Percentiles rank a stretch among this genome's conserved stretches.
Evolutionary conservation across 805 yeast genomes (phyloP).

Genomic region (Schwanniomyces occidentalis): DNA sequence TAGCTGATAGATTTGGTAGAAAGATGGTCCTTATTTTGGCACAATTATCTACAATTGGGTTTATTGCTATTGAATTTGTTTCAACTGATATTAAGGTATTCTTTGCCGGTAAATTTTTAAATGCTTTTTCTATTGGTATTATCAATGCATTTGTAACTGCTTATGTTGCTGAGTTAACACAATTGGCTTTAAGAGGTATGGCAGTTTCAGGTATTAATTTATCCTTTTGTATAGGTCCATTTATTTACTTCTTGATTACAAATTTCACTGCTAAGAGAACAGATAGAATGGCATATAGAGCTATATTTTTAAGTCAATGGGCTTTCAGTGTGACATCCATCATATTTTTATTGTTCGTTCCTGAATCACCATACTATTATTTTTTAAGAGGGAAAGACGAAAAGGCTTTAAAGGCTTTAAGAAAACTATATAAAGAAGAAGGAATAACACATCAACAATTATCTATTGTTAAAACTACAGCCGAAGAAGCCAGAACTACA

Average conservation of each 20-base stretch:
- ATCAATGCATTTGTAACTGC: conserved; percentile 6
- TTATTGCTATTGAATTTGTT: conserved; percentile 8
- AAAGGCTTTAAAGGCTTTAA: conserved; percentile 27
- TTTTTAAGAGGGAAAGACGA: conserved; percentile 25
- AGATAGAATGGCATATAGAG: conserved; percentile 7
- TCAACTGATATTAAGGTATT: conserved; percentile 6
- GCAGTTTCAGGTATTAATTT: conserved; percentile 6
- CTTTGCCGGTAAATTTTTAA: conserved; percentile 9
- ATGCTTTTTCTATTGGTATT: conserved; percentile 9
- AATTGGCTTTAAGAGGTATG: conserved; percentile 9
- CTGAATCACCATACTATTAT: conserved; percentile 46
- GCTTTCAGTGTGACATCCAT: conserved; percentile 5
- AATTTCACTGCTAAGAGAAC: neutral
- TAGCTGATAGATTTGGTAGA: conserved; percentile 7
- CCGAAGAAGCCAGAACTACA: conserved; percentile 9
- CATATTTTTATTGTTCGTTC: conserved; percentile 28
- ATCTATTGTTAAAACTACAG: conserved; percentile 27
- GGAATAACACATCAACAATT: conserved; percentile 17
- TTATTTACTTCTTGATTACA: conserved; percentile 9
- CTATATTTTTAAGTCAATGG: conserved; percentile 9
- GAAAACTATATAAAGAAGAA: conserved; percentile 13
- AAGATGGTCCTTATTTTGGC: conserved; percentile 6
- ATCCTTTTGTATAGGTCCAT: conserved; percentile 10
- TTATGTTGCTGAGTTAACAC: conserved; percentile 9
- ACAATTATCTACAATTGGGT: conserved; percentile 1